Evolutionary conservation across 2,329 filamentous ascomycete genomes (phyloP).

Genomic region (Penicillium nordicum): DNA sequence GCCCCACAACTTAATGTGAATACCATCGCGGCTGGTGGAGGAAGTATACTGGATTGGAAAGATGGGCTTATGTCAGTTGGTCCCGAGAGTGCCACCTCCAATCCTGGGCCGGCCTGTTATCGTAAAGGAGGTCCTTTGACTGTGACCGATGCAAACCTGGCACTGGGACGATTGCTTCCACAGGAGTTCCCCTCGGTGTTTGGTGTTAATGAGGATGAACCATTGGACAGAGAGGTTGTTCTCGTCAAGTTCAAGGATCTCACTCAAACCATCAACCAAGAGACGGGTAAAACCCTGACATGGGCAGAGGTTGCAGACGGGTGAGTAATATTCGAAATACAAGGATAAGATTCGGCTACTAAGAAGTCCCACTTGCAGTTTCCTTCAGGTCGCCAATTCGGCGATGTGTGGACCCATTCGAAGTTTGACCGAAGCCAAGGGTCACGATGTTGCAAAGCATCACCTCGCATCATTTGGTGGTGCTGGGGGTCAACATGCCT

Average conservation of each 20-base stretch:
- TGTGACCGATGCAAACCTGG: slow-evolving; percentile 86
- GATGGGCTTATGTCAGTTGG: slow-evolving; percentile 87
- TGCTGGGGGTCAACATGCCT: slow-evolving; percentile 84
- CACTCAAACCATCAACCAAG: slow-evolving; percentile 70
- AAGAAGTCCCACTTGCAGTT: slow-evolving; percentile 72
- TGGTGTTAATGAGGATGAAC: slow-evolving; percentile 48
- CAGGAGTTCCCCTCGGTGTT: slow-evolving; percentile 71
- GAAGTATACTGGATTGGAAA: slow-evolving; percentile 66
- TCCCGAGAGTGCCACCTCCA: slow-evolving; percentile 80
- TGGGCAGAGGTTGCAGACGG: slow-evolving; percentile 50
- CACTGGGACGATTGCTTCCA: slow-evolving; percentile 76
- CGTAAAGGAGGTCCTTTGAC: slow-evolving; percentile 77
- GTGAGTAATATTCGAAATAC: neutral
- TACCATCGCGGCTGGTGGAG: slow-evolving; percentile 82
- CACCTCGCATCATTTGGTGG: slow-evolving; percentile 83
- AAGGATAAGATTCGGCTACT: neutral
- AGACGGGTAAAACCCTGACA: slow-evolving; percentile 51
- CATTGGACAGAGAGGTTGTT: slow-evolving; percentile 71
- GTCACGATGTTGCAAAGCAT: slow-evolving; percentile 81
- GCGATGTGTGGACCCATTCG: slow-evolving; percentile 84
- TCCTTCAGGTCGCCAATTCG: slow-evolving; percentile 84
- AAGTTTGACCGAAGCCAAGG: slow-evolving; percentile 80
- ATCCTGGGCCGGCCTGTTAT: slow-evolving; percentile 53
- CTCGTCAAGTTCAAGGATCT: slow-evolving; percentile 70
- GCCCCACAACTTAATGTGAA: slow-evolving; percentile 90